phyloP scores from a whole-genome alignment of 768 basidiomycete species.

The Neoboletus subvelutipes region DNA sequence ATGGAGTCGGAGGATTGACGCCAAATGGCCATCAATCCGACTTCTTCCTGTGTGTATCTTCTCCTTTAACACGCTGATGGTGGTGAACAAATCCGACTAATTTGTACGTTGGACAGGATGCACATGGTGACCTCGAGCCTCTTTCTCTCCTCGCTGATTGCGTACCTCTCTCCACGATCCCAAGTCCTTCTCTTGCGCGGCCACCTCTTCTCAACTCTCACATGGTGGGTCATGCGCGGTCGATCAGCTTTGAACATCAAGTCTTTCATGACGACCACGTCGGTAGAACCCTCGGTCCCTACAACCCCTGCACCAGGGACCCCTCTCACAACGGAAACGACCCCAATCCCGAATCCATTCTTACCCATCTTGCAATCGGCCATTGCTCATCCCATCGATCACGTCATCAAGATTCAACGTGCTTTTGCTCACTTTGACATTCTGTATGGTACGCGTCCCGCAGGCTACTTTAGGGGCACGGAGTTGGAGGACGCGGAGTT shows the following conservation, averaged over 20 bases:
- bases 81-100: neutral
- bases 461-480: constrained; percentile 30
- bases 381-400: constrained; percentile 36
- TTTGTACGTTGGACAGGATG: constrained; percentile 13
- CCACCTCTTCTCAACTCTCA: constrained; percentile 24
- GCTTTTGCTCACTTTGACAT: constrained; percentile 35
- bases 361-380: constrained; percentile 39
- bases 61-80: neutral
- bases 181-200: constrained; percentile 30
- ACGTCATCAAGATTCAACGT: constrained; percentile 34
- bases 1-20: constrained; percentile 56
- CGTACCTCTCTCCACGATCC: constrained; percentile 13
- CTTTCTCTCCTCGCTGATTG: constrained; percentile 27
- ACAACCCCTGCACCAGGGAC: neutral
- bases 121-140: constrained; percentile 32
- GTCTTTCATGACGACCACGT: constrained; percentile 29
- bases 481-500: constrained; percentile 32
- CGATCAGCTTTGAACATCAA: constrained; percentile 32
- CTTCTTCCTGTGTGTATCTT: no score
- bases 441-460: constrained; percentile 29
- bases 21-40: constrained; percentile 62
- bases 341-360: constrained; percentile 37
- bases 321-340: constrained; percentile 12
- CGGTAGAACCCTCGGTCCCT: constrained; percentile 16
- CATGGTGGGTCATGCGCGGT: constrained; percentile 32